These are phyloP conservation scores for Metschnikowia henanensis DNA, from an alignment of 805 yeast genomes.

Conservation along the genomic window DNA sequence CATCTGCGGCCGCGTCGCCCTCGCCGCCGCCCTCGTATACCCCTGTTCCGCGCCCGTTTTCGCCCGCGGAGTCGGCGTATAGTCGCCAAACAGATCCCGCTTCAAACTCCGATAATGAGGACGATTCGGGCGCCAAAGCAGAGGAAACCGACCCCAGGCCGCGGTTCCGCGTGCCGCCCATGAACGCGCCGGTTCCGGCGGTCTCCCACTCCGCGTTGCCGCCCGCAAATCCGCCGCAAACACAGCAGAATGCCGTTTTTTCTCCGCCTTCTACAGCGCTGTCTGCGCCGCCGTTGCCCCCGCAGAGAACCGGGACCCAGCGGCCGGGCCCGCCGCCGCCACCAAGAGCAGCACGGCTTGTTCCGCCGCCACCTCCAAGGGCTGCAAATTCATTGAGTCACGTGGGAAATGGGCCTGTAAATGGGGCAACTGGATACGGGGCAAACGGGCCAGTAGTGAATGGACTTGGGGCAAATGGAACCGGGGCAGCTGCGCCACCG, in stretches of 20 bases:
- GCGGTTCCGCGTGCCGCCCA: slow-evolving; percentile 14
- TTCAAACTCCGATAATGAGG: slow-evolving; percentile 1
- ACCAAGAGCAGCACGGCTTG: slow-evolving; percentile 20
- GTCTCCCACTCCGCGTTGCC: slow-evolving; percentile 6
- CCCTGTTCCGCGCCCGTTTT: not conserved
- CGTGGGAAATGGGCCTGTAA: not conserved
- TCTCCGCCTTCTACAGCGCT: slow-evolving; percentile 3
- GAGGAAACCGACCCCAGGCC: slow-evolving; percentile 2
- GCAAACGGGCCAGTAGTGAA: not conserved
- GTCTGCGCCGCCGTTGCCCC: slow-evolving; percentile 13
- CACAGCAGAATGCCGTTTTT: not conserved
- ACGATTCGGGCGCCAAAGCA: not conserved
- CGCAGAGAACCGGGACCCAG: slow-evolving; percentile 13
- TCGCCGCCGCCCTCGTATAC: slow-evolving; percentile 9
- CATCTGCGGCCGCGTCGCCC: not conserved
- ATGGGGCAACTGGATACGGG: too few species aligned
- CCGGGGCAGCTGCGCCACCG: slow-evolving; percentile 6
- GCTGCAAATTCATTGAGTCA: not conserved
- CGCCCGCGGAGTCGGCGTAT: not conserved
- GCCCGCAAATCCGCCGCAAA: not conserved
- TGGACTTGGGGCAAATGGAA: slow-evolving; percentile 5
- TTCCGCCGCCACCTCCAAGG: slow-evolving; percentile 19
- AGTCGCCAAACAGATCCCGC: not conserved
- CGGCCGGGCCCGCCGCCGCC: slow-evolving; percentile 25
- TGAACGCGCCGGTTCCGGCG: slow-evolving; percentile 9